Base-by-base conservation (phyloP, 345 rosid species). In the Crucihimalaya himalaica region DNA sequence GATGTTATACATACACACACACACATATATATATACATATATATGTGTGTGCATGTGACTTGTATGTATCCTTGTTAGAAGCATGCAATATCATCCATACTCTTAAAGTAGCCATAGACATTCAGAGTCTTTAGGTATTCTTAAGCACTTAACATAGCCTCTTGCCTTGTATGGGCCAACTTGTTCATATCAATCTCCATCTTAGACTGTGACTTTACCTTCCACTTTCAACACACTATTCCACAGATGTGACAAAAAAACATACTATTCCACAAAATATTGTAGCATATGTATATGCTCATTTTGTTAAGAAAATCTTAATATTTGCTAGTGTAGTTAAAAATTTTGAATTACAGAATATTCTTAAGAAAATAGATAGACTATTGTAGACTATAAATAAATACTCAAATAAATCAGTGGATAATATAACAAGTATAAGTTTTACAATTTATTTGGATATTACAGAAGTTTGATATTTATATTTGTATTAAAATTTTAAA, bases 71-170 rank as follows among this genome's bases (percentile, higher is more conserved):
- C 45, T 32, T 62, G 70, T 53, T 61, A 68, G 58, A 76, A 69
- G 79, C 79, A 69, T 69, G 79, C 70, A 32, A 25, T 69, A 76
- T 69, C 68, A 40, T 76, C 79, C 79, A 76, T 76, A 69, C 79
- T 52, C 68, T 21, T 68, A 75, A 67, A 75, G 79, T 42, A 51
- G 53, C n/a, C 64, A 53, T 61, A 43, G 69, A 75, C 25, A 61
- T 46, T 51, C 60, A 42, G 50, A 60, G 70, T 69, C 19, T 25
- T 34, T 75, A 69, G 68, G 79, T 69, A 76, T 46, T 54, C 80
- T 63, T 76, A 70, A 70, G 75, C 75, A 63, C 54, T 54, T 76
- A 18, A 63, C 75, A 50, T 76, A 76, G 80, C 80, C 80, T 76
- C 80, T 70, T 76, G 75, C 80, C 75, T 19, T 55, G 15, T 63